Evolutionary conservation across 495 filamentous ascomycete genomes (phyloP).

Genomic region (Xylaria cubensis): DNA sequence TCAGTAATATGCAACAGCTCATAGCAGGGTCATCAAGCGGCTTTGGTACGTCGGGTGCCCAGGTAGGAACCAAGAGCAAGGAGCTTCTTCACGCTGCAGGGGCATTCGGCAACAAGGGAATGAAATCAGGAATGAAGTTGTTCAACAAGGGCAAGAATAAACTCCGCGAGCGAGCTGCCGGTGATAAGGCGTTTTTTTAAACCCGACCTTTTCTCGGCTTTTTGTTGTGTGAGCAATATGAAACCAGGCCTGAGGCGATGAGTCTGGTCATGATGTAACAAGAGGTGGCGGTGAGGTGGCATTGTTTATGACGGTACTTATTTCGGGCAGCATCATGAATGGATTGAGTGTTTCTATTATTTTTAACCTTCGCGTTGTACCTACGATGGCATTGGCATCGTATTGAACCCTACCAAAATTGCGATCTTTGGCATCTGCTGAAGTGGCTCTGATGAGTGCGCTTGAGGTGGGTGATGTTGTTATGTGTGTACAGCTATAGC

Average conservation of each 20-base stretch:
- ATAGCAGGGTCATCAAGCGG: slow-evolving; percentile 38
- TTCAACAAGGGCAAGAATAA: slow-evolving; percentile 87
- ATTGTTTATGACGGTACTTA: background rate
- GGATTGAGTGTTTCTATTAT: slow-evolving; percentile 7
- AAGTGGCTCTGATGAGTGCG: background rate
- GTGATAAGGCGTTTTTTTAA: slow-evolving; percentile 81
- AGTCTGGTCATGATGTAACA: background rate
- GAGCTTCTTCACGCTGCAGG: slow-evolving; percentile 83
- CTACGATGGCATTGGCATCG: slow-evolving; percentile 1
- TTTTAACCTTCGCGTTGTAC: slow-evolving; percentile 4
- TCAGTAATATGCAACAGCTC: slow-evolving; percentile 35
- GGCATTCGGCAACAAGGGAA: slow-evolving; percentile 42
- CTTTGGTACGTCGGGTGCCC: slow-evolving; percentile 48
- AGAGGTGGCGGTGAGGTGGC: slow-evolving; percentile 20
- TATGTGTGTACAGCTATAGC: slow-evolving; percentile 11
- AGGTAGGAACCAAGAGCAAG: slow-evolving; percentile 79
- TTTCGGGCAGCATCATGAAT: slow-evolving; percentile 12
- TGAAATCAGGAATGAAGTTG: slow-evolving; percentile 81
- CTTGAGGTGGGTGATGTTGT: background rate
- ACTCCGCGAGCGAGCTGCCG: slow-evolving; percentile 64
- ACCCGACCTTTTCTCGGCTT: background rate
- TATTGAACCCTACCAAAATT: background rate
- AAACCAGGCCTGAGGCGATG: slow-evolving; percentile 10
- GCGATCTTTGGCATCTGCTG: background rate
- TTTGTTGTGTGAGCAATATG: background rate